Base-by-base conservation (phyloP, 441 rosid species). In the Gossypium davidsonii region DNA sequence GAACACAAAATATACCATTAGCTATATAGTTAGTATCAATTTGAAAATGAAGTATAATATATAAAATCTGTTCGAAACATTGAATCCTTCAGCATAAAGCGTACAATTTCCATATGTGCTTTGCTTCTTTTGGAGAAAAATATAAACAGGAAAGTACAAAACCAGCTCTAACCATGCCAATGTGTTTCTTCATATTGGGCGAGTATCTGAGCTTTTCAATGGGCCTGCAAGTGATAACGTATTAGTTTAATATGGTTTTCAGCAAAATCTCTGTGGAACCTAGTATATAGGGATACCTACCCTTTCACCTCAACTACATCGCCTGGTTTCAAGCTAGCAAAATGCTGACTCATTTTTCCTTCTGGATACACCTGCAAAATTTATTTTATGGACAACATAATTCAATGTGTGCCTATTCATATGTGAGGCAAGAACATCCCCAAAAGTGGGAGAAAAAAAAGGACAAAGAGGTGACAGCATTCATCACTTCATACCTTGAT, bases 291-390 rank as follows among this genome's bases (percentile, higher is more conserved):
- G 12, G 70, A 72, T 44, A 51, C 68, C n/a, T 81, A 94, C 98
- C 97, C 98, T 88, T 94, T 94, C 71, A 91, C 90, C 87, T 92
- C 97, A 78, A 94, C 85, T 21, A 81, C 85, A 80, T 94, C 98
- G 53, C 97, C 98, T 2, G 96, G 95, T 77, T 92, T 94, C 78
- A 94, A 79, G 87, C 91, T 89, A 71, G 97, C 97, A 81, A 94
- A 90, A 84, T 94, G 96, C 86, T 92, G 98, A 81, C 97, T 94
- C 98, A 94, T 90, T 87, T 94, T 89, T 56, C 98, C 98, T 52
- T 92, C 94, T 18, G 98, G 98, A 80, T 94, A 94, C 66, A 90
- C 89, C 98, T 94, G 86, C 76, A 82, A 79, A 58, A 60, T 48
- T 67, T 74, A 77, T 48, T 39, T 51, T 37, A 31, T 46, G 2